A percentile compares a stretch with the other conserved stretches of the same genome.
phyloP scores from a whole-genome alignment of 352 stramenopile genomes.

The Globisporangium cederbergense region DNA sequence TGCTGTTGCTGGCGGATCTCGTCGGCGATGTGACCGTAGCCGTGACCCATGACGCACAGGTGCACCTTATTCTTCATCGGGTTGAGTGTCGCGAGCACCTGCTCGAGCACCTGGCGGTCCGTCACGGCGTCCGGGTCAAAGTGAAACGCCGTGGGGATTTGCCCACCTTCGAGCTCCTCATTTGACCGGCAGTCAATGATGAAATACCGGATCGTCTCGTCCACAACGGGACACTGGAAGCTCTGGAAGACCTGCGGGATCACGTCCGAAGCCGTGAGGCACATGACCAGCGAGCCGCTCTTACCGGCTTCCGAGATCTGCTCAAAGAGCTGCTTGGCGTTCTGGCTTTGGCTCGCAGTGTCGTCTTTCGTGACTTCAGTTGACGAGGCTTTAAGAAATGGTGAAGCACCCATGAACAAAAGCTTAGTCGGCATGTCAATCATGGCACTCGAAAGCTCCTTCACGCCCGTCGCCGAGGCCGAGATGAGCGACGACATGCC shows the following conservation, averaged over 20 bases:
- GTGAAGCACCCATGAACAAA: constrained; percentile 30
- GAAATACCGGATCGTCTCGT: constrained; percentile 65
- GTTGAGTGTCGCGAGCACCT: constrained; percentile 61
- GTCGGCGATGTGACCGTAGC: constrained; percentile 62
- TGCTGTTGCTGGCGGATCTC: constrained; percentile 38
- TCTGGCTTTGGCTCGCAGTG: constrained; percentile 13
- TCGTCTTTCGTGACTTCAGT: constrained; percentile 17
- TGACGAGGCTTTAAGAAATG: constrained; percentile 11
- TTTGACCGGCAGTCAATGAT: constrained; percentile 68
- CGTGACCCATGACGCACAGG: constrained; percentile 78
- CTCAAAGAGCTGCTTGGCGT: constrained; percentile 49
- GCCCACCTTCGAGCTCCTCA: constrained; percentile 38
- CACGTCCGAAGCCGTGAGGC: constrained; percentile 52
- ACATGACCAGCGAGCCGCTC: constrained; percentile 48
- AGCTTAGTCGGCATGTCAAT: constrained; percentile 75
- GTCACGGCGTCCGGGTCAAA: constrained; percentile 68
- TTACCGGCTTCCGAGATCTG: constrained; percentile 52
- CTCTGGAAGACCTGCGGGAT: constrained; percentile 70
- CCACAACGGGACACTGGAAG: constrained; percentile 39
- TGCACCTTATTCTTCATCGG: constrained; percentile 66
- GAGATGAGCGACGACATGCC: constrained; percentile 55
- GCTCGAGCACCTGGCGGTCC: constrained; percentile 47
- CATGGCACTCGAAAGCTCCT: constrained; percentile 59
- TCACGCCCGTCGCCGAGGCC: constrained; percentile 61
- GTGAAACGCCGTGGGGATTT: constrained; percentile 74